These are phyloP conservation scores for Podospora didyma DNA, from an alignment of 495 filamentous ascomycete species.

Conservation along the genomic window DNA sequence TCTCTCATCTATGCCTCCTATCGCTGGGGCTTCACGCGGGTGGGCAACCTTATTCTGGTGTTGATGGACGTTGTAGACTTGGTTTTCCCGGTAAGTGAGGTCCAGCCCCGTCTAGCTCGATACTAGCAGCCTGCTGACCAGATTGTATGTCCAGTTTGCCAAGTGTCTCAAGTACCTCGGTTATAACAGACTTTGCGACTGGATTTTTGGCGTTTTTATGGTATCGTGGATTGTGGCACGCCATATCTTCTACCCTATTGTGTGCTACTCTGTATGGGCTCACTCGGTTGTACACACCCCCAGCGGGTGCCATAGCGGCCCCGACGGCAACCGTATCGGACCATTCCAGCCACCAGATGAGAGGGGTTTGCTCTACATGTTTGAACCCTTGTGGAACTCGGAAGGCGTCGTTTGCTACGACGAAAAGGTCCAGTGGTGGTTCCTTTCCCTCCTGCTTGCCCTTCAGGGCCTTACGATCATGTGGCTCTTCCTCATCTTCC, in stretches of 20 bases:
- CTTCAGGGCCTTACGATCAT: constrained; percentile 78
- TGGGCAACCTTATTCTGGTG: constrained; percentile 84
- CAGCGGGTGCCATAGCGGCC: constrained; percentile 65
- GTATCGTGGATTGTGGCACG: constrained; percentile 78
- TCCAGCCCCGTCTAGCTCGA: not conserved
- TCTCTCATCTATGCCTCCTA: constrained; percentile 75
- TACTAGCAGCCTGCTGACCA: constrained; percentile 4
- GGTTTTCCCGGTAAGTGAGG: constrained; percentile 73
- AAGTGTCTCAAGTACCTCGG: constrained; percentile 92
- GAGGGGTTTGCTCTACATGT: constrained; percentile 53
- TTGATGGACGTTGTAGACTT: constrained; percentile 94
- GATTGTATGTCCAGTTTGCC: constrained; percentile 55
- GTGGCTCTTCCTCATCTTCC: constrained; percentile 87
- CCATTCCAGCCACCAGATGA: constrained; percentile 54
- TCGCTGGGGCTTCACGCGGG: constrained; percentile 74
- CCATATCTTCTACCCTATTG: constrained; percentile 71
- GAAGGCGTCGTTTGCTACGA: constrained; percentile 75
- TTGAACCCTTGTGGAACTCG: constrained; percentile 65
- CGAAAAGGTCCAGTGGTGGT: constrained; percentile 63
- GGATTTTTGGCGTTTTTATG: constrained; percentile 83
- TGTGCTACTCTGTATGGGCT: constrained; percentile 78
- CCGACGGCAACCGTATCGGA: constrained; percentile 44
- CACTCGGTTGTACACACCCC: constrained; percentile 59
- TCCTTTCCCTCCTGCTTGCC: constrained; percentile 69
- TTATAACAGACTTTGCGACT: constrained; percentile 70